Percentiles rank a stretch among this genome's conserved stretches.
These are phyloP conservation scores for Scedosporium minutisporum DNA, from an alignment of 2,329 filamentous ascomycete species.

Conservation along the genomic window DNA sequence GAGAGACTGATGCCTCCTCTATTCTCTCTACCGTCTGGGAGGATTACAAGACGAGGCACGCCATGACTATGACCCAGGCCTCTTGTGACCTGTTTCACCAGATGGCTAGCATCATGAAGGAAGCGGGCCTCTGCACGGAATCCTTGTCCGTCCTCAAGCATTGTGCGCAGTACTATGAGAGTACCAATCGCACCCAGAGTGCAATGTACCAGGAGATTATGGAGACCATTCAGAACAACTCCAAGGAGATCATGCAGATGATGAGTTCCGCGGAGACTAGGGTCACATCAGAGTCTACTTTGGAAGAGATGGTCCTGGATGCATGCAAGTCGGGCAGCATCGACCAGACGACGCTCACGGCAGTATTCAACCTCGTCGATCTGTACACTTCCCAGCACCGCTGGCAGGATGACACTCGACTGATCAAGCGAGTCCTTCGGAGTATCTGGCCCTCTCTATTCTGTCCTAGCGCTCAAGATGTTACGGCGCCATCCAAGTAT, in stretches of 20 bases:
- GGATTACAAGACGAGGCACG: conserved; percentile 35
- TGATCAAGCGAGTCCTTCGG: conserved; percentile 34
- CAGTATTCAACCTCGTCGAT: conserved; percentile 27
- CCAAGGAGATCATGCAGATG: conserved; percentile 29
- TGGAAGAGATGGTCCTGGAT: conserved; percentile 33
- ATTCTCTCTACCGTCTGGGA: conserved; percentile 36
- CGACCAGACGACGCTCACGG: conserved; percentile 28
- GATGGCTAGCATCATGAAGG: conserved; percentile 34
- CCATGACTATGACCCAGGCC: conserved; percentile 25
- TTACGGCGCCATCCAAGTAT: conserved; percentile 30
- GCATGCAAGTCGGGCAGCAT: conserved; percentile 28
- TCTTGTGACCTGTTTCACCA: conserved; percentile 24
- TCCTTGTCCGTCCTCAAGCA: conserved; percentile 39
- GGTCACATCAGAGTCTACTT: conserved; percentile 27
- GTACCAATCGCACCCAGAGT: conserved; percentile 22
- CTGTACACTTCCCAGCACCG: conserved; percentile 35
- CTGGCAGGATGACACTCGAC: conserved; percentile 33
- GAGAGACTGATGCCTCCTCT: conserved; percentile 31
- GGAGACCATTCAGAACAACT: conserved; percentile 30
- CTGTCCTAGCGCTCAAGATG: conserved; percentile 30
- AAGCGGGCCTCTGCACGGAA: conserved; percentile 30
- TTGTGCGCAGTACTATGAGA: conserved; percentile 24
- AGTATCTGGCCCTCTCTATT: conserved; percentile 37
- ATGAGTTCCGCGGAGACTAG: conserved; percentile 18
- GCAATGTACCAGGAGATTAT: conserved; percentile 30